Conservation (phyloP, 2,329 filamentous ascomycete genomes). For the Aspergillus hiratsukae region DNA sequence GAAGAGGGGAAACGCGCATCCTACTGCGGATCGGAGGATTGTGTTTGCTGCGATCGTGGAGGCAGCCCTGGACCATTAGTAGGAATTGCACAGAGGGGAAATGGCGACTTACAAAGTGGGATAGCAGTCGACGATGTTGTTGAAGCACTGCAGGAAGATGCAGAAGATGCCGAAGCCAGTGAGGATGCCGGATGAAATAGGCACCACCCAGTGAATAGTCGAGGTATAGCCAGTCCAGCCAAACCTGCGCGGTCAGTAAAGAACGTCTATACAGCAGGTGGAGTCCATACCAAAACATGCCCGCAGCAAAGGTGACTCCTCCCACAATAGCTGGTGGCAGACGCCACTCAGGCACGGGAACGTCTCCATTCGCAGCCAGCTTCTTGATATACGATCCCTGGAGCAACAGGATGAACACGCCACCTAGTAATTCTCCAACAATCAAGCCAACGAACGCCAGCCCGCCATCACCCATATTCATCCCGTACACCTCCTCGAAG, state of each 20-base stretch:
- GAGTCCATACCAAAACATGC: conserved; percentile 33
- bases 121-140: conserved; percentile 40
- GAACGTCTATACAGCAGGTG: too few relatives aligned
- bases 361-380: conserved; percentile 25
- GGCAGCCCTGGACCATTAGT: conserved; percentile 27
- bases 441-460: conserved; percentile 31
- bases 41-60: conserved; percentile 39
- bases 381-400: conserved; percentile 28
- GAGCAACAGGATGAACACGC: conserved; percentile 26
- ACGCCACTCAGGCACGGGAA: conserved; percentile 33
- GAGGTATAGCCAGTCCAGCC: conserved; percentile 33
- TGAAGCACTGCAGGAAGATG: conserved; percentile 33
- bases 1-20: conserved; percentile 38
- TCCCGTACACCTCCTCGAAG: conserved; percentile 27
- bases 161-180: conserved; percentile 30
- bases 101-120: conserved; percentile 32
- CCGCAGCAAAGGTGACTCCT: conserved; percentile 29
- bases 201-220: conserved; percentile 33
- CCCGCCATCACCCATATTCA: conserved; percentile 28
- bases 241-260: conserved; percentile 14
- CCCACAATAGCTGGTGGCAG: conserved; percentile 30
- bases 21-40: conserved; percentile 35
- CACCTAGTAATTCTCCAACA: conserved; percentile 27
- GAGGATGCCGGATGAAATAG: conserved; percentile 25
- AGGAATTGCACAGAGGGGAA: too few relatives aligned